A percentile compares a stretch with the other conserved stretches of the same genome.
Evolutionary conservation across 192 early-diverging fungal species (phyloP).

Genomic region (Kappamyces sp.): DNA sequence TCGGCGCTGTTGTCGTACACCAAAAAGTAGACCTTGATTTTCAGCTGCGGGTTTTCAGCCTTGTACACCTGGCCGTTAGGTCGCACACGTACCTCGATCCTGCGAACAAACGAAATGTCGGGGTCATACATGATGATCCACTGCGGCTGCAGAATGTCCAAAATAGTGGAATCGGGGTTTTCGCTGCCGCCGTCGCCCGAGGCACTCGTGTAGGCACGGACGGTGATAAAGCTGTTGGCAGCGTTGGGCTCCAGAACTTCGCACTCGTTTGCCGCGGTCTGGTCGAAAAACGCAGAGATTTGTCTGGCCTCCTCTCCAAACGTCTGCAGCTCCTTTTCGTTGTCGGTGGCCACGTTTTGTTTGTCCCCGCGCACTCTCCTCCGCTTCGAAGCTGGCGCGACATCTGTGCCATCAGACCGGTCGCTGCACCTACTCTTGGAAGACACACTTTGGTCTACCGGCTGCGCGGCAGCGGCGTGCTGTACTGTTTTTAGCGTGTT

Average conservation of each 20-base stretch:
- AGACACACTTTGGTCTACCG: too few relatives aligned
- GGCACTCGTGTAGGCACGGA: background rate
- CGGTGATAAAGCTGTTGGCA: background rate
- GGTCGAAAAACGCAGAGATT: too few relatives aligned
- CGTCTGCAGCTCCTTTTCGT: background rate
- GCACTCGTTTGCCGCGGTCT: too few relatives aligned
- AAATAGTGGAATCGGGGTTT: constrained; percentile 45
- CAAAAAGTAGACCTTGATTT: constrained; percentile 82
- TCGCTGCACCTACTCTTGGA: background rate
- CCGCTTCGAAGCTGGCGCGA: background rate
- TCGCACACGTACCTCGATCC: constrained; percentile 61
- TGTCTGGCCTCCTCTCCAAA: too few relatives aligned
- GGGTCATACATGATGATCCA: constrained; percentile 92
- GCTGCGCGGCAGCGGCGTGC: background rate
- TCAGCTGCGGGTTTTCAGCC: constrained; percentile 42
- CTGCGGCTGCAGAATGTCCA: constrained; percentile 65
- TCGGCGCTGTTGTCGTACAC: constrained; percentile 93
- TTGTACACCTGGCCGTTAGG: constrained; percentile 47
- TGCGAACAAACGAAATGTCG: constrained; percentile 76
- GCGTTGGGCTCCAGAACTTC: too few relatives aligned
- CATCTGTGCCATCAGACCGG: background rate
- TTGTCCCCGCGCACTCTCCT: background rate
- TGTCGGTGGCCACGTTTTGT: background rate
- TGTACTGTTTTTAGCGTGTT: background rate
- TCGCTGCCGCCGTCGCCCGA: background rate